phyloP scores from a whole-genome alignment of 164 flowering plant genomes.

The Protea cynaroides region DNA sequence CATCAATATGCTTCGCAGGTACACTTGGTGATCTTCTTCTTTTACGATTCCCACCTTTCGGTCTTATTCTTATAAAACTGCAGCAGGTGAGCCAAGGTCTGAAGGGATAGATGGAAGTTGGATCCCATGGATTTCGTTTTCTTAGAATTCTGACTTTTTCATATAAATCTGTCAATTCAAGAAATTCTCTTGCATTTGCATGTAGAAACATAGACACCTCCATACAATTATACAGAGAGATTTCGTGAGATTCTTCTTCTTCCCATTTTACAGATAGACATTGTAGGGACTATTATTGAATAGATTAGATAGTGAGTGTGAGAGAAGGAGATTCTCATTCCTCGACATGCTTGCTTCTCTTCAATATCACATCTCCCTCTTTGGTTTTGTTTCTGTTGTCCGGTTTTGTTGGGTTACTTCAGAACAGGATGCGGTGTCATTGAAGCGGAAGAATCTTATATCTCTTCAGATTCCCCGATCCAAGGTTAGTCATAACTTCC shows the following conservation, averaged over 20 bases:
- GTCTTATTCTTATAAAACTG: neutral
- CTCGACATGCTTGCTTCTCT: constrained; percentile 38
- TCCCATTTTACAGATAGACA: constrained; percentile 20
- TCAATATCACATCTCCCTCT: constrained; percentile 26
- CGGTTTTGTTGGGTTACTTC: neutral
- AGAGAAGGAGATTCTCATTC: constrained; percentile 5
- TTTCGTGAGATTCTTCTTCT: constrained; percentile 5
- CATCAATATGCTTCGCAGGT: too few species aligned
- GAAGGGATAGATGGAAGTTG: neutral
- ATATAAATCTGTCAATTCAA: too few species aligned
- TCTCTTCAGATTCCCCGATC: constrained; percentile 25
- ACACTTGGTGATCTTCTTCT: too few species aligned
- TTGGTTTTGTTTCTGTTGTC: neutral
- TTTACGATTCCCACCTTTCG: too few species aligned
- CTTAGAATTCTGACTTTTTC: neutral
- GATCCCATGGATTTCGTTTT: neutral
- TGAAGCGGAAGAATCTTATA: constrained; percentile 17
- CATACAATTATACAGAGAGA: constrained; percentile 5
- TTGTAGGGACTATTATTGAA: neutral
- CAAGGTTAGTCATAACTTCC: constrained; percentile 18
- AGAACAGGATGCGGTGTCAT: neutral
- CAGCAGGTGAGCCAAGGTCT: too few species aligned
- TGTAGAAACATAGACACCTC: too few species aligned
- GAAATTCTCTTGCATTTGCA: too few species aligned
- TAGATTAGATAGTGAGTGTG: neutral